Percentiles rank a stretch among this genome's conserved stretches.
phyloP scores from a whole-genome alignment of 345 rosid species.

The Cardamine resedifolia region DNA sequence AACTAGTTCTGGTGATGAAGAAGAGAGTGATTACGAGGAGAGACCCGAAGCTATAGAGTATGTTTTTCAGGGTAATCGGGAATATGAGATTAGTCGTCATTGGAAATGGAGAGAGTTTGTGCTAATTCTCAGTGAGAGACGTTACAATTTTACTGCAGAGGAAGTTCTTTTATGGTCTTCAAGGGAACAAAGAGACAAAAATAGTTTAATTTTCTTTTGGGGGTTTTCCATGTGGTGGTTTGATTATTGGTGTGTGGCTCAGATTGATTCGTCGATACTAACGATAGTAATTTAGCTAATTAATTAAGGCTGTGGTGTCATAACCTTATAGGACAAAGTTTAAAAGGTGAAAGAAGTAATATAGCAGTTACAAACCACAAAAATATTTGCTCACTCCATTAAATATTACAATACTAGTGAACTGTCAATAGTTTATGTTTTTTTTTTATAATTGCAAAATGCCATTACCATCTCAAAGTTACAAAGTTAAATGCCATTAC shows the following conservation, averaged over 20 bases:
- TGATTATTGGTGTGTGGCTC: not conserved
- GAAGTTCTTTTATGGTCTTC: not conserved
- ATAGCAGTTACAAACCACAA: conserved; percentile 1
- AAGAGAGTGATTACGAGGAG: conserved; percentile 36
- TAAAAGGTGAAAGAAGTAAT: not conserved
- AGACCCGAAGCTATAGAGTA: conserved; percentile 25
- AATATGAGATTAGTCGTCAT: conserved; percentile 22
- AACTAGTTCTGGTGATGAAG: conserved; percentile 44
- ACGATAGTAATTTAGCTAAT: not conserved
- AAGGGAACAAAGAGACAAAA: conserved; percentile 30
- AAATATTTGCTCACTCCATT: not conserved
- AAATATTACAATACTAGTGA: not conserved
- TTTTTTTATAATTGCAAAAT: no score
- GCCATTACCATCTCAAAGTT: no score
- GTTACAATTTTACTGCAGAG: not conserved
- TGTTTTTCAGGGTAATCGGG: conserved; percentile 18
- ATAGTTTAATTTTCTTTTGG: not conserved
- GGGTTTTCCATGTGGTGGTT: conserved; percentile 8
- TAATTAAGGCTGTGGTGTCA: not conserved
- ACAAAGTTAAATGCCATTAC: no score
- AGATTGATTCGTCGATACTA: conserved; percentile 19
- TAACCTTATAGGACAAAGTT: not conserved
- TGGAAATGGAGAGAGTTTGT: conserved; percentile 2
- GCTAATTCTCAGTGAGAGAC: conserved; percentile 11
- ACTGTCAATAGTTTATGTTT: not conserved